Conservation (phyloP, 139 green algal genomes). For the Pseudopediastrum boryanum region DNA sequence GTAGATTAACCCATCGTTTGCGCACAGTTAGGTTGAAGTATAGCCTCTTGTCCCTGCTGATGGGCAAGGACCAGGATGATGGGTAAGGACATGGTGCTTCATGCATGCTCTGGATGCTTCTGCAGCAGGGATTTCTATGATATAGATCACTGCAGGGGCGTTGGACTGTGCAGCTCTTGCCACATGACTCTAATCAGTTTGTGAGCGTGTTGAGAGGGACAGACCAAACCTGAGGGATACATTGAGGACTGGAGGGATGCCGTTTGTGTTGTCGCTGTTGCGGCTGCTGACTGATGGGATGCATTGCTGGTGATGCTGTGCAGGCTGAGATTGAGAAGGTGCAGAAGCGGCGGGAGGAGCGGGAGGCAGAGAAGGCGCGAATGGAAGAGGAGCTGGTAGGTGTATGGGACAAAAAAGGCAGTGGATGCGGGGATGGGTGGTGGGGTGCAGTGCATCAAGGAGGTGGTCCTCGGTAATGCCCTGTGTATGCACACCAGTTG, state of each 20-base stretch:
- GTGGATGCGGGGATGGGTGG: neutral
- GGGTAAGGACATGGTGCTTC: too few relatives aligned
- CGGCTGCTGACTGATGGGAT: neutral
- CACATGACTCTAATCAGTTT: neutral
- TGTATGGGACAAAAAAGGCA: too few relatives aligned
- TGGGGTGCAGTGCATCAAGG: neutral
- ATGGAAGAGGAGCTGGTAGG: constrained; percentile 88
- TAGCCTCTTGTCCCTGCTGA: too few relatives aligned
- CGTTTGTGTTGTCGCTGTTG: neutral
- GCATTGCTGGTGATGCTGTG: neutral
- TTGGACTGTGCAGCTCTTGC: neutral
- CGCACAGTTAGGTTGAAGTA: too few relatives aligned
- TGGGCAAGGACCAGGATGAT: too few relatives aligned
- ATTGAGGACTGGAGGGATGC: too few relatives aligned
- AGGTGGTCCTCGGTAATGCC: neutral
- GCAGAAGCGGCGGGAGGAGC: constrained; percentile 84
- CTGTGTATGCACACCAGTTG: neutral
- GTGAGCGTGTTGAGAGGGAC: neutral
- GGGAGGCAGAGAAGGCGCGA: constrained; percentile 78
- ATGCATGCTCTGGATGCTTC: too few relatives aligned
- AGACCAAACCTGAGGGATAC: neutral
- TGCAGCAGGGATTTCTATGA: neutral
- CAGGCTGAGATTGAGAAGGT: constrained; percentile 91
- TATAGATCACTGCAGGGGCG: neutral
- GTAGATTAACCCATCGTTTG: too few relatives aligned